Base-by-base conservation (phyloP, 108 stramenopile genomes). In the Nitzschia sp. region DNA sequence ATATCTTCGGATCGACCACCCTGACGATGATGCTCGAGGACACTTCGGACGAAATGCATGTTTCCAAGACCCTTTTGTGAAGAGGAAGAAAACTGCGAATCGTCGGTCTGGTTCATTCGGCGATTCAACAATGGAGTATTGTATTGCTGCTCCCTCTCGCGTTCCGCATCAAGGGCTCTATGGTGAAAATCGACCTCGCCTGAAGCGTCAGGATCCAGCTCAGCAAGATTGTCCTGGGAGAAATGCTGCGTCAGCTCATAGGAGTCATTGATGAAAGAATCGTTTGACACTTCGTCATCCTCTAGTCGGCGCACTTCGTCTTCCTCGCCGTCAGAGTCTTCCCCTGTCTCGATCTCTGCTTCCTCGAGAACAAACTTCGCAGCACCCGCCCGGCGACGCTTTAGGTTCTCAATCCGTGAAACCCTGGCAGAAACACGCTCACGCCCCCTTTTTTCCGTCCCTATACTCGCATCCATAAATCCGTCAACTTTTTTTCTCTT, bases 221-320 rank as follows among this genome's bases (percentile, higher is more conserved):
- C 58, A 47, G 82, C 93, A 30, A 94, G 78, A 36, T 80, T 69
- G 63, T 94, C 93, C 72, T 91, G 88, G 2, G 93, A 84, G 68
- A 73, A 90, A 44, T 89, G 89, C 26, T 76, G 75, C 3, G 62
- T 76, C 27, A 95, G 73, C 32, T 91, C 87, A 25, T 83, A 67
- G 0, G 87, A 77, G 76, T 95, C 91, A 66, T 95, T 95, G 34
- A 95, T 95, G 62, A 95, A 95, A 44, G 83, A 80, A 48, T 76
- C 73, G n/a, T 80, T 57, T 3, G 75, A 76, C 13, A 58, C 19
- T 26, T 67, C 68, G 35, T 89, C 84, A 54, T 86, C 90, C 53
- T 95, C 94, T 2, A 87, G 64, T 32, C 50, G 69, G 33, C 68
- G 57, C 11, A 85, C 29, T 1, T 63, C 72, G 22, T 85, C 82